Evolutionary conservation across 768 basidiomycete species (phyloP), one percentile per base, ranked within the genome.

Genomic region (Asterophora lycoperdoides): DNA sequence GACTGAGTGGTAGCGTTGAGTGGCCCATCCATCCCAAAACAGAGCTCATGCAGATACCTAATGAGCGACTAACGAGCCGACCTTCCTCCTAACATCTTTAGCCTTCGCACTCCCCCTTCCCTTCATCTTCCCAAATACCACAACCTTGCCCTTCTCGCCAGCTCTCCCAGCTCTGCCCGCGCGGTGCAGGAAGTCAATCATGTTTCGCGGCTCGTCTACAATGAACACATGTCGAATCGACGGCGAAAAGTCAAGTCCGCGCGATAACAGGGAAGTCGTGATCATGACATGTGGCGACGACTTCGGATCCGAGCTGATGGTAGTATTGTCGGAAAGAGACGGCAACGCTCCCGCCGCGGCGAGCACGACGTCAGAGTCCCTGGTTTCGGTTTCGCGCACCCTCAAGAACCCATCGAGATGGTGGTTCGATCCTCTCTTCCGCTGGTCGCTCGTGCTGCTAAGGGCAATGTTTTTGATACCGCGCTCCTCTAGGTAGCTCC

Each of bases 151-250:
- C 20, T 65, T 61, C 60, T 75, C 64, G 0, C 89, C 89, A 4
- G 89, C 90, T 26, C 92, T 71, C 2, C 84, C 92, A 0, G 87
- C 77, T 40, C 93, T 71, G 13, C 93, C 93, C 0, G 93, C 93
- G 4, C 93, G 83, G 67, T 96, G 93, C 51, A 96, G 64, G 63
- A 95, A 94, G 64, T 96, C 93, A 33, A 94, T 77, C 75, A 87
- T 88, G 62, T 92, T 94, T 56, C 87, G 72, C 15, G 93, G 93
- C 60, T 88, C 81, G 56, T 95, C 93, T 18, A 89, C 76, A 55
- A 95, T 84, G 64, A 96, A 86, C 2, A 95, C 87, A 58, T 93
- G 83, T 53, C 78, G 76, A 56, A 95, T 80, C 4, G 70, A 69
- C 0, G 90, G 83, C 11, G 82, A 72, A 59, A 96, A 96, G 64